Evolutionary conservation across 345 rosid genomes (phyloP).

Genomic region (Eucalyptus polybractea): DNA sequence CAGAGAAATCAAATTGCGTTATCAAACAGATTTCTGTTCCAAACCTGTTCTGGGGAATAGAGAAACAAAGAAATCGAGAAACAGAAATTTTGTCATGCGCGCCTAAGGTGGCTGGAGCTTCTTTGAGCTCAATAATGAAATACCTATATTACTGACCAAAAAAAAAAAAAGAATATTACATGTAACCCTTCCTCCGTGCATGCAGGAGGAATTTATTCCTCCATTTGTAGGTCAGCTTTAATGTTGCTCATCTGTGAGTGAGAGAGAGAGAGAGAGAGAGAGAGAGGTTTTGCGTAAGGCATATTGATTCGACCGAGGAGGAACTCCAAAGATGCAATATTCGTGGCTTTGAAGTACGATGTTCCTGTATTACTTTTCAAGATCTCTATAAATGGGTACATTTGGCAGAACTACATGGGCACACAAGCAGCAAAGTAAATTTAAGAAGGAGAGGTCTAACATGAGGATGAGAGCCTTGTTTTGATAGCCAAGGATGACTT

Average conservation of each 20-base stretch:
- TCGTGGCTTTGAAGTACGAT: background rate
- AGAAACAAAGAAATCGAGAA: no score
- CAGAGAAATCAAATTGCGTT: no score
- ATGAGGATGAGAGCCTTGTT: constrained; percentile 23
- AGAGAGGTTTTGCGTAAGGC: background rate
- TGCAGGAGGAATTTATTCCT: background rate
- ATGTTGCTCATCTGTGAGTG: background rate
- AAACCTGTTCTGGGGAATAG: no score
- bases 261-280: no score
- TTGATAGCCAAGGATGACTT: constrained; percentile 50
- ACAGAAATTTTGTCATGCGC: no score
- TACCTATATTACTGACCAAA: no score
- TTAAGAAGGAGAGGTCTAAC: constrained; percentile 12
- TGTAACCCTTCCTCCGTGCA: background rate
- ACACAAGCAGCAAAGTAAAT: background rate
- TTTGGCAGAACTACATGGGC: background rate
- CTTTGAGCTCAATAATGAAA: no score
- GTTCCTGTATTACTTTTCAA: background rate
- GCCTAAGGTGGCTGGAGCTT: no score
- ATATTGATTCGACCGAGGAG: background rate
- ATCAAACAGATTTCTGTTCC: no score
- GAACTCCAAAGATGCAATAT: background rate
- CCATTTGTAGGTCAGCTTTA: background rate
- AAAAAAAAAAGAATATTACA: background rate
- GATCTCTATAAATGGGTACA: background rate